Evolutionary conservation across 2,329 filamentous ascomycete genomes (phyloP), one percentile per base, ranked within the genome.

Genomic region (Lithohypha guttulata): DNA sequence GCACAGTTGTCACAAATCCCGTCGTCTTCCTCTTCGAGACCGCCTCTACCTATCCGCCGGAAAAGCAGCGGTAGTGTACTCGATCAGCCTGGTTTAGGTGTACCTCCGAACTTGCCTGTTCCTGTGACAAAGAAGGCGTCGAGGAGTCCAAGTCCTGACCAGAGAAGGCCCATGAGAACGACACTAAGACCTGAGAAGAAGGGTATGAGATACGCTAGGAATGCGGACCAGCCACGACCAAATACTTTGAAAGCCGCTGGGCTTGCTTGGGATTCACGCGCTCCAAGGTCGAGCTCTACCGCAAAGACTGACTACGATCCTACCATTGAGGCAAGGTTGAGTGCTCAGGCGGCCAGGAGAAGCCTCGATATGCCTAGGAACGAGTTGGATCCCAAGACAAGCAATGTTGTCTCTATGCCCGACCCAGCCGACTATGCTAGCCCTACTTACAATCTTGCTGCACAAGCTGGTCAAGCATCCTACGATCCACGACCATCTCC

Each of bases 1-100:
- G 74, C 87, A 34, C 78, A 71, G 43, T 93, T 93, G 55, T 73
- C 77, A 3, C 81, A 93, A 50, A 67, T 93, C n/a, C 81, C 82
- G n/a, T 28, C 34, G 3, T 28, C 26, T 14, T 19, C 42, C 32
- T 42, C 52, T 11, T 29, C 35, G 7, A 22, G 19, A 23, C 21
- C 3, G 11, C 34, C 46, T 48, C 13, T 51, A 50, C 23, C 35
- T 53, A 17, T 54, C 49, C 42, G 60, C 43, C 11, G 26, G 17
- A 19, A 11, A 13, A 37, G 34, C 21, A 30, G 26, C 14, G 34
- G 26, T 26, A 37, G 34, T 20, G 23, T 29, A 2, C 23, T 14
- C 20, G 33, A 37, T 9, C 15, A 14, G 5, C 2, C 15, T 11
- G 21, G 11, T n/a, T 28, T 37, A 21, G 21, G 22, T n/a, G 11